Percentiles rank a stretch among this genome's conserved stretches.
Conservation (phyloP, 345 rosid species). For the Melaleuca quinquenervia region DNA sequence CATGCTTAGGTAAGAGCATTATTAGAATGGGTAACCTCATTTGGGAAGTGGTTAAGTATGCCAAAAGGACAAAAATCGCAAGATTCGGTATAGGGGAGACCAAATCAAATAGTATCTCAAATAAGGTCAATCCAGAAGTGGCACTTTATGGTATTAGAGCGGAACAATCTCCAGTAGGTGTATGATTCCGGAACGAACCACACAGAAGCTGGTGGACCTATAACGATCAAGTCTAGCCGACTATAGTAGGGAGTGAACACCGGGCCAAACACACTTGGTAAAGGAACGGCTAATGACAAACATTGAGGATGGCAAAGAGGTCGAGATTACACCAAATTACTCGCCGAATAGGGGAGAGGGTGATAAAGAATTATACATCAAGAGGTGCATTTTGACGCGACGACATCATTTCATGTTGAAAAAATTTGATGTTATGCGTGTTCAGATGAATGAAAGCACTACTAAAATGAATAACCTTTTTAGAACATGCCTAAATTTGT, state of each 20-base stretch:
- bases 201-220: not conserved
- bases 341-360: not conserved
- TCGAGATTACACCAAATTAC: not conserved
- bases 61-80: not conserved
- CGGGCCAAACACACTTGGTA: not conserved
- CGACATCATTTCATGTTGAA: not conserved
- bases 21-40: not conserved
- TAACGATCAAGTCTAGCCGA: not conserved
- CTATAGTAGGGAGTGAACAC: not conserved
- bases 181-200: not conserved
- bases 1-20: not conserved
- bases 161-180: accelerated
- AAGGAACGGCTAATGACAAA: not conserved
- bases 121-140: not conserved
- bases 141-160: not conserved
- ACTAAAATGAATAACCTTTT: not conserved
- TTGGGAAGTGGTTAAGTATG: not conserved
- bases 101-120: accelerated
- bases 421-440: not conserved
- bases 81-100: accelerated
- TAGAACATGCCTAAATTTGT: not conserved
- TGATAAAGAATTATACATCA: not conserved
- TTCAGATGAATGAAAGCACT: not conserved
- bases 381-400: not conserved
- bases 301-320: not conserved